Percentiles rank a stretch among this genome's conserved stretches.
Evolutionary conservation across 768 basidiomycete genomes (phyloP).

Genomic region (Cubamyces lactineus): DNA sequence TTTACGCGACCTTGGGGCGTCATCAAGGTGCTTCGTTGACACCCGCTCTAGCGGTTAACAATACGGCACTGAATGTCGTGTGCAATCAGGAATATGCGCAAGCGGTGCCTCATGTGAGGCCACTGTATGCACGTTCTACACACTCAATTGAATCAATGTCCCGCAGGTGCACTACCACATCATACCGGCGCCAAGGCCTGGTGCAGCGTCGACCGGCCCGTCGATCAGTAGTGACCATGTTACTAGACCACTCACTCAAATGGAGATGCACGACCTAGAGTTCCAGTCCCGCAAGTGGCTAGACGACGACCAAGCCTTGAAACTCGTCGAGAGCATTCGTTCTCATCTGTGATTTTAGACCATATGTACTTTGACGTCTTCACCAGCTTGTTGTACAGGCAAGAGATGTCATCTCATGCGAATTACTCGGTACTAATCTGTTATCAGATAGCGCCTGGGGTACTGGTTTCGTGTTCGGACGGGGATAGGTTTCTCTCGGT

Average conservation of each 20-base stretch:
- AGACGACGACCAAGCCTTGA: slow-evolving; percentile 59
- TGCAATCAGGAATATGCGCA: slow-evolving; percentile 85
- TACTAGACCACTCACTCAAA: slow-evolving; percentile 41
- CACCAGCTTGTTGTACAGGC: too few relatives aligned
- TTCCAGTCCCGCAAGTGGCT: slow-evolving; percentile 59
- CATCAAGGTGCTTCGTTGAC: not conserved
- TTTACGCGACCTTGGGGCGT: not conserved
- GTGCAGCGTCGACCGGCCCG: slow-evolving; percentile 18
- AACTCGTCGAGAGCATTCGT: slow-evolving; percentile 49
- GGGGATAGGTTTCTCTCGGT: too few relatives aligned
- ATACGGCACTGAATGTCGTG: slow-evolving; percentile 73
- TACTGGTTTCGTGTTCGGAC: too few relatives aligned
- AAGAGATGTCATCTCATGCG: too few relatives aligned
- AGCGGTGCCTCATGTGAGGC: slow-evolving; percentile 71
- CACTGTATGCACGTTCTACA: not conserved
- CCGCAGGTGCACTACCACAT: slow-evolving; percentile 75
- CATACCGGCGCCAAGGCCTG: slow-evolving; percentile 60
- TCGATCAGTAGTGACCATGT: slow-evolving; percentile 22
- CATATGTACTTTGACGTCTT: not conserved
- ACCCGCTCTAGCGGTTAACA: slow-evolving; percentile 51
- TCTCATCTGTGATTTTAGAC: slow-evolving; percentile 22
- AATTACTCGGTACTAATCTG: too few relatives aligned
- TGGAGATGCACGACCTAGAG: slow-evolving; percentile 64
- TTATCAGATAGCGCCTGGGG: too few relatives aligned
- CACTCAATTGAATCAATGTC: not conserved